phyloP scores from a whole-genome alignment of 805 yeast genomes.

The Cyberlindnera amylophila region DNA sequence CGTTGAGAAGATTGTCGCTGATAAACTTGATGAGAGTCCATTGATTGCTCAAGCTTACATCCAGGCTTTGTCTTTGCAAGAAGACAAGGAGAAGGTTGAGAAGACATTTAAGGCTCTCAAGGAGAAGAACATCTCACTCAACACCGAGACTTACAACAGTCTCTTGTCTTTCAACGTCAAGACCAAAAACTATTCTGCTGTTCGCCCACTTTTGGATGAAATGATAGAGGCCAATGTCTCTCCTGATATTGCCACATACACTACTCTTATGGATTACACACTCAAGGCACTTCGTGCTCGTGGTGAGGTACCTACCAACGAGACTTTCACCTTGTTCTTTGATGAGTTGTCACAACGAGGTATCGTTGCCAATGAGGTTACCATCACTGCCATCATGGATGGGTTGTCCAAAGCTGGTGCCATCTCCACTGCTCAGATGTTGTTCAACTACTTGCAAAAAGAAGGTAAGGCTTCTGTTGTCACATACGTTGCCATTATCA shows the following conservation, averaged over 20 bases:
- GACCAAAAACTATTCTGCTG: constrained; percentile 38
- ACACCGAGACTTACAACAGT: constrained; percentile 48
- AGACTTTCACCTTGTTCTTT: constrained; percentile 38
- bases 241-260: constrained; percentile 62
- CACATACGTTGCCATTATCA: constrained; percentile 44
- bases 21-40: constrained; percentile 34
- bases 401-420: constrained; percentile 47
- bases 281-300: constrained; percentile 43
- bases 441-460: constrained; percentile 41
- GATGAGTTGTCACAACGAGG: constrained; percentile 37
- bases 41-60: constrained; percentile 22
- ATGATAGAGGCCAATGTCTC: constrained; percentile 40
- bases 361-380: constrained; percentile 39
- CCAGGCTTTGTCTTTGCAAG: constrained; percentile 15
- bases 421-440: constrained; percentile 47
- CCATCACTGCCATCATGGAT: constrained; percentile 49
- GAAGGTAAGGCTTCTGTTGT: constrained; percentile 33
- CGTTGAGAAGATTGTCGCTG: constrained; percentile 30
- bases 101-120: constrained; percentile 8
- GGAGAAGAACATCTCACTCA: constrained; percentile 38
- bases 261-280: constrained; percentile 52
- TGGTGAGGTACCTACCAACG: constrained; percentile 38
- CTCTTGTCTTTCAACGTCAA: constrained; percentile 42
- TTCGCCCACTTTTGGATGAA: constrained; percentile 44
- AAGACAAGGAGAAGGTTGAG: constrained; percentile 15